Base-by-base conservation (phyloP, 495 filamentous ascomycete genomes). In the Penicillium antarcticum region DNA sequence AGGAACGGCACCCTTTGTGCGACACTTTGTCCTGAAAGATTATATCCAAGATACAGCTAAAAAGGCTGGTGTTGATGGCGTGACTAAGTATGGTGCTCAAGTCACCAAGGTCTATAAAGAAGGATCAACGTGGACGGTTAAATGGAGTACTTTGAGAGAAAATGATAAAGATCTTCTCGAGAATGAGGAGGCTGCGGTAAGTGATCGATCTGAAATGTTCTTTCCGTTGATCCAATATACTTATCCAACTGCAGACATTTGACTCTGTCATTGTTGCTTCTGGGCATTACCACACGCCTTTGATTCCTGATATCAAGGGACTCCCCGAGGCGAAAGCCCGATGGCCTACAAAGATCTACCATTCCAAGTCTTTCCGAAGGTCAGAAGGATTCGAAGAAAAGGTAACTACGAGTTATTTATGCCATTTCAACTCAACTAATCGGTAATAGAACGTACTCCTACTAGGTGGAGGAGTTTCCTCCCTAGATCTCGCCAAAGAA, bases 331-430 rank as follows among this genome's bases (percentile, higher is more conserved):
- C 79, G 59, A 85, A 84, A 50, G 39, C 60, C 8, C 66, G 53
- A 36, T 84, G 77, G 64, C 79, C 83, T 0, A 43, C 56, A 12
- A 63, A 71, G 6, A 71, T 87, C 24, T 69, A 67, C 5, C 83
- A 86, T 63, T 86, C 84, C 2, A 86, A 86, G 55, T 75, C 71
- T 45, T 86, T 85, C 48, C 75, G 83, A 11, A 73, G 60, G 3
- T 72, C 84, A 0, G 62, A 75, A 5, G 59, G 56, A 10, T 81
- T 78, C 38, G 57, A 60, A 34, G 59, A 58, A 26, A 75, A 76
- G 65, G 75, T 76, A 44, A 16, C 57, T 37, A 10, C 18, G 11
- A 26, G 1, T 6, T 3, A 13, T 32, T 10, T 10, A 3, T 1
- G 9, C 2, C 3, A 18, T 24, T 39, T 4, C 6, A 3, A 14